These are phyloP conservation scores for Silene coronaria DNA, from an alignment of 179 eudicot genomes.

Conservation along the genomic window DNA sequence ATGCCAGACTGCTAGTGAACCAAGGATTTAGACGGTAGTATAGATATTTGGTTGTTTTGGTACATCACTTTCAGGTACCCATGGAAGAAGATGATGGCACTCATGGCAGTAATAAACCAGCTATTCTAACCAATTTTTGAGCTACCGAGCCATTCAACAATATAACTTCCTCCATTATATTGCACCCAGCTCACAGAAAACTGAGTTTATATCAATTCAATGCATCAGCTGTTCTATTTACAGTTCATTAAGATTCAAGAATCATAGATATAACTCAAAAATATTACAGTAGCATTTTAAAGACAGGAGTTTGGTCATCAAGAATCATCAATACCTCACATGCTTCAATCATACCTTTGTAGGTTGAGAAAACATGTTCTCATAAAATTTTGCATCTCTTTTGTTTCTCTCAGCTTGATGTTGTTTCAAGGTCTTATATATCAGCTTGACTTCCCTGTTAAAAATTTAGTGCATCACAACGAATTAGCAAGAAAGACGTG, in stretches of 20 bases:
- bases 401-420: constrained; percentile 18
- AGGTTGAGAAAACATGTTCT: constrained; percentile 20
- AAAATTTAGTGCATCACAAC: not conserved
- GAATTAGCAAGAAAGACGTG: not conserved
- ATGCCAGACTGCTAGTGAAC: too few relatives aligned
- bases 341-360: constrained; percentile 4
- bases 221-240: too few relatives aligned
- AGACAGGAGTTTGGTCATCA: not conserved
- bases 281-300: not conserved
- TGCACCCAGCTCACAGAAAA: not conserved
- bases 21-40: too few relatives aligned
- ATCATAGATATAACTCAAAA: not conserved
- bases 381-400: constrained; percentile 18
- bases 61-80: too few relatives aligned
- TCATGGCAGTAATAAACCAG: too few relatives aligned
- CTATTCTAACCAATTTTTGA: too few relatives aligned
- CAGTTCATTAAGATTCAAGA: too few relatives aligned
- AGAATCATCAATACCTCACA: not conserved
- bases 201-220: too few relatives aligned
- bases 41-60: too few relatives aligned
- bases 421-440: constrained; percentile 15
- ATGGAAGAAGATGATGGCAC: too few relatives aligned
- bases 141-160: too few relatives aligned
- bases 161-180: too few relatives aligned
- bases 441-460: constrained; percentile 18